These are phyloP conservation scores for Fusarium sp. DNA, from an alignment of 2,329 filamentous ascomycete genomes.

Conservation along the genomic window DNA sequence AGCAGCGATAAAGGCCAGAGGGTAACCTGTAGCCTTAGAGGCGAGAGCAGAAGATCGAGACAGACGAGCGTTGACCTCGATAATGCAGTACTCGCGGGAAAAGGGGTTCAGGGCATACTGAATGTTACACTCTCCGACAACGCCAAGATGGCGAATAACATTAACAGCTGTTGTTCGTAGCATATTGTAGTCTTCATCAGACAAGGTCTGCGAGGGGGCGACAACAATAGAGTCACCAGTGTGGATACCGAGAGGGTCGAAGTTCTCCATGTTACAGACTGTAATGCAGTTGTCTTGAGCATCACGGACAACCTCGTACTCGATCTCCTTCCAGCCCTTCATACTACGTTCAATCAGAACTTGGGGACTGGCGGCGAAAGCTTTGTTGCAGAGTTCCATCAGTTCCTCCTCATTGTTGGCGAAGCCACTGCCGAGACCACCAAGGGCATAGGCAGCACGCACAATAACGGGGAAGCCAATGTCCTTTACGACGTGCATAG, in stretches of 20 bases:
- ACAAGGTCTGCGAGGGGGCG: slow-evolving; percentile 94
- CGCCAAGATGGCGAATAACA: slow-evolving; percentile 94
- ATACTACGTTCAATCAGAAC: slow-evolving; percentile 97
- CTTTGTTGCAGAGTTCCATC: slow-evolving; percentile 89
- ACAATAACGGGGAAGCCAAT: slow-evolving; percentile 98
- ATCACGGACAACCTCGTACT: slow-evolving; percentile 98
- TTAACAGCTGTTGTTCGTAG: slow-evolving; percentile 96
- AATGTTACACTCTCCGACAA: slow-evolving; percentile 99
- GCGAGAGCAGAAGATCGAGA: slow-evolving; percentile 95
- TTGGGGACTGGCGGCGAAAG: slow-evolving; percentile 93
- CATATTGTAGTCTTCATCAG: slow-evolving; percentile 99
- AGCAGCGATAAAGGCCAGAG: slow-evolving; percentile 93
- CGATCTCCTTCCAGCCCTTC: slow-evolving; percentile 99
- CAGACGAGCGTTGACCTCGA: slow-evolving; percentile 96
- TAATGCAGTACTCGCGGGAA: slow-evolving; percentile 97
- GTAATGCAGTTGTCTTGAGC: slow-evolving; percentile 98
- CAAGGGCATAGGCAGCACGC: slow-evolving; percentile 93
- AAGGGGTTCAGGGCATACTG: slow-evolving; percentile 97
- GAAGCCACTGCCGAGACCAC: slow-evolving; percentile 94
- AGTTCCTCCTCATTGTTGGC: slow-evolving; percentile 88
- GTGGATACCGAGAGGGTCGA: slow-evolving; percentile 96
- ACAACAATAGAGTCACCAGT: slow-evolving; percentile 99
- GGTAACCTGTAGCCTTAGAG: slow-evolving; percentile 97
- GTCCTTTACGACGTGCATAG: slow-evolving; percentile 84
- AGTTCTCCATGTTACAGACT: slow-evolving; percentile 99